Base-by-base conservation (phyloP, 2,329 filamentous ascomycete species). In the Exophiala sp. region DNA sequence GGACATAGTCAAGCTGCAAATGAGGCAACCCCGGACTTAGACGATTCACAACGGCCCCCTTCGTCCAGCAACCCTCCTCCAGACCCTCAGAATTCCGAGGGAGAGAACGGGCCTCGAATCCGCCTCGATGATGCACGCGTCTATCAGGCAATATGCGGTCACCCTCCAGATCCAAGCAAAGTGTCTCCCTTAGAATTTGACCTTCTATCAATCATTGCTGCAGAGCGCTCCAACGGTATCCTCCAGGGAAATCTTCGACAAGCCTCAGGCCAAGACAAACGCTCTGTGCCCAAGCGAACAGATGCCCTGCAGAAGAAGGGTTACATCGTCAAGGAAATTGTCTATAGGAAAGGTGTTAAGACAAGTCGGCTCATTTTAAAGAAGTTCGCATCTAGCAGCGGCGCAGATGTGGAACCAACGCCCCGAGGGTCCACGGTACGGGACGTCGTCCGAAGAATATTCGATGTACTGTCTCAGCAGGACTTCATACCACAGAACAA, bases 201-300 rank as follows among this genome's bases (percentile, higher is more conserved):
- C 10, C 65, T 80, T 14, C 66, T 84, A 1, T 78, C 76, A 8
- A 73, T 81, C 44, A 81, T 84, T 55, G 79, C 78, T 5, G 71
- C 74, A 8, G 68, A 68, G 48, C 76, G 79, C 37, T 66, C 70
- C 14, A 63, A 68, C 13, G 81, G 81, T 4, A 76, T 84, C 38
- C 62, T 76, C 2, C 81, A 84, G 60, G 74, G 78, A 1, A 73
- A 79, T 1, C 64, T 83, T 30, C 71, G 73, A 34, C 68, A 65
- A 45, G 59, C 76, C 18, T 80, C 77, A 55, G 77, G 77, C 4
- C 81, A 84, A 64, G 80, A 84, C 62, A 83, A 83, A 61, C 73
- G 80, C 39, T 84, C 81, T 1, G 75, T 83, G 2, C 81, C 81
- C 1, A 72, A 77, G 53, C 70, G 81, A 32, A 84, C 81, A 2